Evolutionary conservation across 2,329 filamentous ascomycete species (phyloP).

Genomic region (Aspergillus sp.): DNA sequence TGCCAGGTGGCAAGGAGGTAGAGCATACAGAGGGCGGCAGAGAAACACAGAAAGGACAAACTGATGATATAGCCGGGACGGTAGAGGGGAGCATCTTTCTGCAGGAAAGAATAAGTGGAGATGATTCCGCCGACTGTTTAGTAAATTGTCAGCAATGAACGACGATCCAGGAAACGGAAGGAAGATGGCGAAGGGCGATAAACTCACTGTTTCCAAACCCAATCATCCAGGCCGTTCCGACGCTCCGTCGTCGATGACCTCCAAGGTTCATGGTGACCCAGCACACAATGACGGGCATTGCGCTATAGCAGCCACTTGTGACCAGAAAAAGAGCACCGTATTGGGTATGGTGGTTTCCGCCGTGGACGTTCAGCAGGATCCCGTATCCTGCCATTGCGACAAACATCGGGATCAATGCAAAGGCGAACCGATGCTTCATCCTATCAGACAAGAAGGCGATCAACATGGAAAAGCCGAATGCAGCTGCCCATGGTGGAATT

Average conservation of each 20-base stretch:
- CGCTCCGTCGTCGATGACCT: conserved; percentile 61
- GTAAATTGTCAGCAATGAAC: not conserved
- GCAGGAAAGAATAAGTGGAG: conserved; percentile 61
- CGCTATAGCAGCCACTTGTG: conserved; percentile 68
- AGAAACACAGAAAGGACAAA: conserved; percentile 63
- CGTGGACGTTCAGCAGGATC: conserved; percentile 64
- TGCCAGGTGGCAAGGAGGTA: conserved; percentile 31
- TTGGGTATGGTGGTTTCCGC: conserved; percentile 53
- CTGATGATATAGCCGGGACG: conserved; percentile 68
- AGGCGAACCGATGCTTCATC: conserved; percentile 63
- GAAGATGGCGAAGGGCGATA: not conserved
- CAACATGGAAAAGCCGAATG: conserved; percentile 71
- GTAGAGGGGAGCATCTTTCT: conserved; percentile 60
- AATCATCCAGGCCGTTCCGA: conserved; percentile 69
- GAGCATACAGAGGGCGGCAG: conserved; percentile 43
- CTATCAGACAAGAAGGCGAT: conserved; percentile 66
- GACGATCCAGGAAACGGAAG: not conserved
- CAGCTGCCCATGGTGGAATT: conserved; percentile 56
- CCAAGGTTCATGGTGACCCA: conserved; percentile 77
- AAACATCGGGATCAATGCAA: conserved; percentile 59
- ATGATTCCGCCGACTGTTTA: conserved; percentile 62
- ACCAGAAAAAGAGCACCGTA: conserved; percentile 79
- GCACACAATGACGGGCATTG: conserved; percentile 81
- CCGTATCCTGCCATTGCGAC: conserved; percentile 66
- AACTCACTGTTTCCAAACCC: conserved; percentile 59